Evolutionary conservation across 1,284 basidiomycete species (phyloP).

Genomic region (Irpex rosettiformis): DNA sequence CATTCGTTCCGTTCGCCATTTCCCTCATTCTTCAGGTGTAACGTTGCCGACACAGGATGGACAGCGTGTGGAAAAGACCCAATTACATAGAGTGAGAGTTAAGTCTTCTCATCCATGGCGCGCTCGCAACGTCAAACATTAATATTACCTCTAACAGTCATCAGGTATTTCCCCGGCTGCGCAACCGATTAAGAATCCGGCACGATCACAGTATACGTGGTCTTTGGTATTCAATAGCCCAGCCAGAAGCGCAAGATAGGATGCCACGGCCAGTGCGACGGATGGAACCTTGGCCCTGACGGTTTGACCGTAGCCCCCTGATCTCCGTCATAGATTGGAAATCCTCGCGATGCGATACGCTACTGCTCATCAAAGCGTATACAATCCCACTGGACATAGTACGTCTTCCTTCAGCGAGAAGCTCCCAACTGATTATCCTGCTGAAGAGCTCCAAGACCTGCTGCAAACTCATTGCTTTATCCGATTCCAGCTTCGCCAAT

Average conservation of each 20-base stretch:
- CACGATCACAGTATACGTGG: no score
- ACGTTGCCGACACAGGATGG: no score
- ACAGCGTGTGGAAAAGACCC: no score
- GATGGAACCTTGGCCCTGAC: not conserved
- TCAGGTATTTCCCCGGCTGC: not conserved
- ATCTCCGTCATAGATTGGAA: not conserved
- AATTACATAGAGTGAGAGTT: no score
- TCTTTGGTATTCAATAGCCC: not conserved
- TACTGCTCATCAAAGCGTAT: not conserved
- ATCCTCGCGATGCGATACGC: constrained; percentile 7
- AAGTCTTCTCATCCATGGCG: no score
- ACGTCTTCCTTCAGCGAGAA: not conserved
- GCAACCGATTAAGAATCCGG: not conserved
- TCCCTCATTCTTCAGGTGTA: not conserved
- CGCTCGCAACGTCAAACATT: no score
- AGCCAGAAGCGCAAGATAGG: not conserved
- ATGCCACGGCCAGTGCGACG: not conserved
- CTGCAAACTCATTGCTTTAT: not conserved
- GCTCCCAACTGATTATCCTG: not conserved
- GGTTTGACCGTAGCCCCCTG: not conserved
- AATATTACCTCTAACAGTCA: not conserved
- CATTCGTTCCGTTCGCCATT: not conserved
- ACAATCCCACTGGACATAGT: not conserved
- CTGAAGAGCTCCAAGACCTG: not conserved
- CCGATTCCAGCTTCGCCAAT: not conserved